Percentiles rank a stretch among this genome's conserved stretches.
Conservation (phyloP, 352 stramenopile species). For the Phytopythium montanum region DNA sequence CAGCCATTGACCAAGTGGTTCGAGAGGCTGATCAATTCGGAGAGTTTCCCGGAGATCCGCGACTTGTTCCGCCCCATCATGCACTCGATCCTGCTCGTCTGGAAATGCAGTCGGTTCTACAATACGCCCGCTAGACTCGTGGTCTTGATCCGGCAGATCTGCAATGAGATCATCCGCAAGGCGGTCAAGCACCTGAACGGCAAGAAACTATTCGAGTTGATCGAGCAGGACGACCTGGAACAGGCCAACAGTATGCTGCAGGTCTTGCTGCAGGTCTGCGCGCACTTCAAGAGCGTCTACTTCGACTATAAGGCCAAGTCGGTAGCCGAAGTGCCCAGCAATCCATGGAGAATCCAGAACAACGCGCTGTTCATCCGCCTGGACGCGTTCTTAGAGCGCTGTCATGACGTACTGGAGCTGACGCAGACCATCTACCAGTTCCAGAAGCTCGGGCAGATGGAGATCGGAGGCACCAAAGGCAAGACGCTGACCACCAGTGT, state of each 20-base stretch:
- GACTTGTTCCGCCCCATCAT: slow-evolving; percentile 85
- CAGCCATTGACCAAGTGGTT: slow-evolving; percentile 71
- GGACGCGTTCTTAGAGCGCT: slow-evolving; percentile 90
- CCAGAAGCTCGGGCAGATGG: slow-evolving; percentile 81
- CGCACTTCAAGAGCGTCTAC: slow-evolving; percentile 90
- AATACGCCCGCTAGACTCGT: slow-evolving; percentile 87
- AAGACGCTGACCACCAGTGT: slow-evolving; percentile 91
- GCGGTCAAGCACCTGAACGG: slow-evolving; percentile 68
- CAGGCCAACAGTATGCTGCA: slow-evolving; percentile 71
- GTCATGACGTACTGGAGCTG: slow-evolving; percentile 88
- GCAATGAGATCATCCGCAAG: slow-evolving; percentile 86
- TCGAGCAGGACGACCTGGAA: slow-evolving; percentile 71
- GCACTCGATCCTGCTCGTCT: slow-evolving; percentile 87
- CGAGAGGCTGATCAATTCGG: slow-evolving; percentile 25
- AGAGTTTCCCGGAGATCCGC: slow-evolving; percentile 49
- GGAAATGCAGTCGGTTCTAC: slow-evolving; percentile 91
- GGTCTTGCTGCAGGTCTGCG: slow-evolving; percentile 75
- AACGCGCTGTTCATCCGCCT: slow-evolving; percentile 90
- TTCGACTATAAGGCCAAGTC: slow-evolving; percentile 92
- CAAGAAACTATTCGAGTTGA: slow-evolving; percentile 75
- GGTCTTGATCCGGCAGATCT: slow-evolving; percentile 86
- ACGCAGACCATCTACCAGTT: slow-evolving; percentile 90
- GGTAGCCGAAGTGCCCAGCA: slow-evolving; percentile 68
- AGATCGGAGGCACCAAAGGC: slow-evolving; percentile 91
- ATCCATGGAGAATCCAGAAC: slow-evolving; percentile 91